Evolutionary conservation across 768 basidiomycete species (phyloP).

Genomic region (Guyanaporus albipodus): DNA sequence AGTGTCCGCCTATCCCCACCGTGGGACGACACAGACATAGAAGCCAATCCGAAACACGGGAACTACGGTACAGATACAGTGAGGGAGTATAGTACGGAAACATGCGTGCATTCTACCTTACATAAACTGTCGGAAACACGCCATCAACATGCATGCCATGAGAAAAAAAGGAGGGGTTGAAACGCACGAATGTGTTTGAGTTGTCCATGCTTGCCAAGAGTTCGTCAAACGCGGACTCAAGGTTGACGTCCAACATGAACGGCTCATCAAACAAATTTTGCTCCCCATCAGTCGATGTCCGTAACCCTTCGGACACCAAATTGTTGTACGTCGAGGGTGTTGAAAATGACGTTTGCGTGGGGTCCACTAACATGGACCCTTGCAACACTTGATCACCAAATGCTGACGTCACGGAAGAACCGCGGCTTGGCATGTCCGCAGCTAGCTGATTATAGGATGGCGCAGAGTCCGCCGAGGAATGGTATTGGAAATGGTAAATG

Average conservation of each 20-base stretch:
- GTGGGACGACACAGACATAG: background rate
- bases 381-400: slow-evolving; percentile 5
- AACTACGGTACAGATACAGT: background rate
- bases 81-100: background rate
- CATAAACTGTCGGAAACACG: slow-evolving; percentile 16
- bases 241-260: slow-evolving; percentile 29
- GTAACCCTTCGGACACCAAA: background rate
- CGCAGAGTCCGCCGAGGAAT: slow-evolving; percentile 12
- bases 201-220: slow-evolving; percentile 18
- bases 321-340: background rate
- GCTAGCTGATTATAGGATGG: slow-evolving; percentile 8
- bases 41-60: background rate
- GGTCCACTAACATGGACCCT: background rate
- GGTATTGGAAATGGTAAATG: slow-evolving; percentile 53
- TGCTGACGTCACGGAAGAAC: slow-evolving; percentile 17
- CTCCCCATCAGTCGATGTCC: slow-evolving; percentile 4
- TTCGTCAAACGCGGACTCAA: slow-evolving; percentile 29
- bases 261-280: slow-evolving; percentile 28
- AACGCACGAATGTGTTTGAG: slow-evolving; percentile 35
- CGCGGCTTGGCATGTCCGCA: slow-evolving; percentile 8
- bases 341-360: slow-evolving; percentile 7
- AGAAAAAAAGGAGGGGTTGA: background rate
- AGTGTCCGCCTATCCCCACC: slow-evolving; percentile 2
- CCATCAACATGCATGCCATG: slow-evolving; percentile 9
- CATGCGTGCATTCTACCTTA: slow-evolving; percentile 8